Conservation (phyloP, 352 stramenopile species). For the Blastocystis sp. region DNA sequence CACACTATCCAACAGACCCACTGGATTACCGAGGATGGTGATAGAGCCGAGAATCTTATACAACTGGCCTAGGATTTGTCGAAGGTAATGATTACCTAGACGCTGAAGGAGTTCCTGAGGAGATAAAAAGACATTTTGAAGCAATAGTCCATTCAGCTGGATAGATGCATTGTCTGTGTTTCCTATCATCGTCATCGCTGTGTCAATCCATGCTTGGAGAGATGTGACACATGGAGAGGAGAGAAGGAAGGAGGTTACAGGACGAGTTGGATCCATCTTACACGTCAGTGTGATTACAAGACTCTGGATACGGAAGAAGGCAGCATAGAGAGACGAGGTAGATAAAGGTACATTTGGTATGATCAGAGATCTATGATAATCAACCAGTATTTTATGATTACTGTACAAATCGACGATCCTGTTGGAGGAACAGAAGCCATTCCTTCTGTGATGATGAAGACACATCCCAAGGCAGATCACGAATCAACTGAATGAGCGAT, state of each 20-base stretch:
- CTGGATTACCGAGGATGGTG: constrained; percentile 79
- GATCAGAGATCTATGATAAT: constrained; percentile 29
- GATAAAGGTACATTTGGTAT: neutral
- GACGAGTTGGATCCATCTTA: constrained; percentile 38
- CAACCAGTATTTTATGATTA: neutral
- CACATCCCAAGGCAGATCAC: neutral
- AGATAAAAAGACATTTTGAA: constrained; percentile 27
- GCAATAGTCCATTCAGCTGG: constrained; percentile 44
- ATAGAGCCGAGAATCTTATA: constrained; percentile 67
- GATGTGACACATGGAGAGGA: neutral
- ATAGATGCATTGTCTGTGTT: constrained; percentile 54
- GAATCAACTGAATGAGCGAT: neutral
- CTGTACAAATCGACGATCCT: neutral
- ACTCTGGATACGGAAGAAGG: neutral
- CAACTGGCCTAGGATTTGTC: constrained; percentile 64
- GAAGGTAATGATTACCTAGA: constrained; percentile 56
- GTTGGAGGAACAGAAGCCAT: neutral
- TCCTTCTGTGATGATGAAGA: neutral
- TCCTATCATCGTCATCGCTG: neutral
- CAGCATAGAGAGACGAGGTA: neutral
- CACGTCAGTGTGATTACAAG: constrained; percentile 9
- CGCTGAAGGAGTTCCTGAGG: neutral
- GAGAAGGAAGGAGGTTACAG: neutral
- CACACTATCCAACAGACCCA: constrained; percentile 77
- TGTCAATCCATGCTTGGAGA: constrained; percentile 38